Evolutionary conservation across 306 rosid genomes (phyloP), one percentile per base, ranked within the genome.

Genomic region (Lotus japonicus): DNA sequence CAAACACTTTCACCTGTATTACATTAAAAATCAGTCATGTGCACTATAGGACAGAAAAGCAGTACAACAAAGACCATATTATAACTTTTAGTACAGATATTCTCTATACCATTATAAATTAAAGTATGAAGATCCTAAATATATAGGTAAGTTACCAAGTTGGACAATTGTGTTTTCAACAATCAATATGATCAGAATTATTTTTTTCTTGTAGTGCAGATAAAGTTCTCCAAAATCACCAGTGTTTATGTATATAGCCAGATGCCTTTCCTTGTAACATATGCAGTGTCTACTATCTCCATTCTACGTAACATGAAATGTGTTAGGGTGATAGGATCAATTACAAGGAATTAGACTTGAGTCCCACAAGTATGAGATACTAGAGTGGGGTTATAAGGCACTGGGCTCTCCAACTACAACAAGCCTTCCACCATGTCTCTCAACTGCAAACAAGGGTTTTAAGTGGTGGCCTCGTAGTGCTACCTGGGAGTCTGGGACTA

Each of bases 1-100:
- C 98, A 76, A 92, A 92, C 52, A 74, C 73, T 82, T 88, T 92
- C 67, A 92, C 97, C 98, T 92, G 88, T 64, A 81, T 39, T 73
- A 70, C 35, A 68, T 42, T 44, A 11, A 70, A 77, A 65, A 41
- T 71, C 46, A 72, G 42, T 17, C 4, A 11, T 28, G 46, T 21
- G 46, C 67, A 65, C 36, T 23, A 64, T 39, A 53, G 21, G 60
- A 59, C 23, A 73, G 3, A 53, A 18, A 56, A 70, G 52, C 5
- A 18, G 49, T 36, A 36, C 28, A 52, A 33, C 11, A 41, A 28
- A 31, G 9, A 70, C 26, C 60, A 63, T 38, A 50, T 35, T 26
- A 50, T 43, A 67, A 15, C 31, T 23, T 45, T 60, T 2, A 10
- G 9, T 66, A 38, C 15, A 45, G 19, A 26, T 26, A 70, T 39